Base-by-base conservation (phyloP, 768 basidiomycete genomes). In the Agaricus blazei region DNA sequence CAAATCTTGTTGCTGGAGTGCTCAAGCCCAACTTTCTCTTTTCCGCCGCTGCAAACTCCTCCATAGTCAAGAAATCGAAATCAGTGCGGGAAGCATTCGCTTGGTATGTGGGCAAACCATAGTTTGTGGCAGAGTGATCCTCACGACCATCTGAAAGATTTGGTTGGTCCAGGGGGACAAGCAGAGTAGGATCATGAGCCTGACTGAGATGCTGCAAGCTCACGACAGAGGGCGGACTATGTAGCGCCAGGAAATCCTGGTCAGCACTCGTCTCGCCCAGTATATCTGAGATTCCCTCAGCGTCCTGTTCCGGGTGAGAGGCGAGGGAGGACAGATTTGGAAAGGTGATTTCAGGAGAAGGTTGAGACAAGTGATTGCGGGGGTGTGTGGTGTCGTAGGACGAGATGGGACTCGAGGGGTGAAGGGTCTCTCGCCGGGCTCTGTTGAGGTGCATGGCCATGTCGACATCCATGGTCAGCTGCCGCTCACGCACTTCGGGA, bases 401-500 rank as follows among this genome's bases (percentile, higher is more conserved):
- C 50, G 71, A 57, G 54, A 59, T 37, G 45, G 38, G 41, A 58
- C 58, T 67, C 49, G 73, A 64, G 59, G 75, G 66, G 12, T 72
- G 68, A 6, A 83, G 63, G 0, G 86, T 87, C 49, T 84, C 84
- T 57, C 85, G 75, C 23, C 90, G 80, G 1, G 87, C 88, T 23
- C 82, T 77, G 24, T 86, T 88, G 41, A 88, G 80, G 31, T 88
- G 87, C 65, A 90, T 79, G 51, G 89, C 91, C 88, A 93, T 92
- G 63, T 95, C 93, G 0, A 90, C 90, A 63, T 98, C 95, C 87
- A 97, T 90, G 5, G 91, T 85, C 36, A 89, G 81, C 74, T 98
- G 94, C 19, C 94, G 83, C 68, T 97, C 93, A 52, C 85, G 76
- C 19, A 82, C 83, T 51, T 89, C 82, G 0, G 87, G 83, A 64